Evolutionary conservation across 768 basidiomycete genomes (phyloP), one percentile per base, ranked within the genome.

Genomic region (Hemileccinum rubropunctum): DNA sequence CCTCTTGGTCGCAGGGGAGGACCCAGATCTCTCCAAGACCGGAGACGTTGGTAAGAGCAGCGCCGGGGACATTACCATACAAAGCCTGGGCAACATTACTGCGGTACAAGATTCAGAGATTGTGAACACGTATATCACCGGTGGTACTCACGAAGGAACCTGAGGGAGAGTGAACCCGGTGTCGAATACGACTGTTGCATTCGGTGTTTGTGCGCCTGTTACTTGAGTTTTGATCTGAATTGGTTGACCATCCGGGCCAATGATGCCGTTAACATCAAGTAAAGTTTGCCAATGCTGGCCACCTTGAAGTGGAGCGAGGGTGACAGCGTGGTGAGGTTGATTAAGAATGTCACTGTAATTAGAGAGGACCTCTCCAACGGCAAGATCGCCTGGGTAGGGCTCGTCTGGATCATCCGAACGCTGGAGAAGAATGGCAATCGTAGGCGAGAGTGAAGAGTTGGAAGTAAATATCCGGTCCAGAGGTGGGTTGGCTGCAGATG

Each of bases 121-220:
- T 35, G 52, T 51, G 27, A 42, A 45, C 42, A 58, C 33, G n/a
- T n/a, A 56, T 26, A 23, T 48, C 17, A 36, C 15, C 3, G 11
- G 17, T 42, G 3, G 11, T n/a, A 27, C 71, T 40, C 61, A 80
- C 79, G 69, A 55, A 44, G 82, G 73, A 34, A 86, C 73, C 60
- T 87, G 86, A 12, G 83, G 77, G 3, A 87, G 69, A 0, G 83
- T 76, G 63, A 84, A 88, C 0, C 88, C 87, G 4, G 83, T 82
- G 60, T 90, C 88, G 27, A 88, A 69, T 3, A 89, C 72, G 4
- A 78, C 78, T 2, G 83, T 84, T 8, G 80, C 68, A 54, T 81
- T 81, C 14, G 69, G 68, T 10, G 65, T 66, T 40, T 77, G 65
- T 23, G 67, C 64, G 27, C 73, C 67, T 10, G 68, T 58, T 14